Evolutionary conservation across 768 basidiomycete genomes (phyloP).

Genomic region (Leccinum disarticulatum): DNA sequence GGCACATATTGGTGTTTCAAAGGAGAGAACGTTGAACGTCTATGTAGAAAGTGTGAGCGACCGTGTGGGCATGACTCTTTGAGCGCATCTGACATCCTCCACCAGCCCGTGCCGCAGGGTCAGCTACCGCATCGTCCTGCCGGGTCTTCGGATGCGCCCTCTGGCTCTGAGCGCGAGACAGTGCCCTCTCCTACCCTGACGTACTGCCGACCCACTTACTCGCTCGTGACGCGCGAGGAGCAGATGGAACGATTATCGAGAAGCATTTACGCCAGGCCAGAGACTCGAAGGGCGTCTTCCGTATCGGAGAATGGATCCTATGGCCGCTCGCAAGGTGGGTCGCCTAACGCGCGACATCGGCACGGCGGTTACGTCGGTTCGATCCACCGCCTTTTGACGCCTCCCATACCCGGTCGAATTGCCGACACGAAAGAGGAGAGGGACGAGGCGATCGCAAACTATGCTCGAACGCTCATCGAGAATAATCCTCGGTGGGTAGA

Average conservation of each 20-base stretch:
- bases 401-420: conserved; percentile 26
- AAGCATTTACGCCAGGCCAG: conserved; percentile 16
- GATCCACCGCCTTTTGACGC: conserved; percentile 16
- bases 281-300: conserved; percentile 13
- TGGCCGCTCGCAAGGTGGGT: conserved; percentile 15
- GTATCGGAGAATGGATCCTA: conserved; percentile 20
- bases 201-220: conserved; percentile 6
- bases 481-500: conserved; percentile 44
- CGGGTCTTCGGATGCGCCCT: conserved; percentile 10
- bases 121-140: conserved; percentile 27
- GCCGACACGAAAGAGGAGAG: conserved; percentile 40
- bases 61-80: background rate
- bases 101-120: conserved; percentile 27
- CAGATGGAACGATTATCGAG: conserved; percentile 29
- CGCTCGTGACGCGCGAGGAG: conserved; percentile 27
- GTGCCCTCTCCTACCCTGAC: conserved; percentile 6
- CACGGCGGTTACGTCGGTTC: background rate
- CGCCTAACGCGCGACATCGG: conserved; percentile 7
- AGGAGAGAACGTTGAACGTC: conserved; percentile 54
- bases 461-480: conserved; percentile 45
- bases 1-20: conserved; percentile 56
- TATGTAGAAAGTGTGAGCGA: conserved; percentile 57
- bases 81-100: conserved; percentile 9
- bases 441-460: conserved; percentile 42
- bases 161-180: conserved; percentile 23